These are phyloP conservation scores for Arctium lappa DNA, from an alignment of 129 eudicot species.

Conservation along the genomic window DNA sequence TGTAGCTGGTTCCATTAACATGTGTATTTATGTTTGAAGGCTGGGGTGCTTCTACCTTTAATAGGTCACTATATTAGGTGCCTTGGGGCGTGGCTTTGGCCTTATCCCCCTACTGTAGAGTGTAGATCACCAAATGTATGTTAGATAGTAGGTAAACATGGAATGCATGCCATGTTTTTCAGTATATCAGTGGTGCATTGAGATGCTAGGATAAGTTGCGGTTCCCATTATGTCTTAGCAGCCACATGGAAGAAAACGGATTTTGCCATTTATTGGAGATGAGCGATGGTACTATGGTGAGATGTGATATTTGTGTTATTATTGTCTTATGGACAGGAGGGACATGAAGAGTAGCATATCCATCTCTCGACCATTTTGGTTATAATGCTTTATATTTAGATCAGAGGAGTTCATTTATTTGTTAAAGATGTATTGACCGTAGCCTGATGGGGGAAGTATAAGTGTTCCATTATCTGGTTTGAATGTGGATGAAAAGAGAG, in stretches of 20 bases:
- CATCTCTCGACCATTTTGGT: background rate
- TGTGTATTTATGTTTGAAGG: background rate
- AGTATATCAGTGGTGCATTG: background rate
- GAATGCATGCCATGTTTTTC: background rate
- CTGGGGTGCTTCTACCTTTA: background rate
- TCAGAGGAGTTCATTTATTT: background rate
- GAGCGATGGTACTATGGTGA: background rate
- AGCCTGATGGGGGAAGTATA: background rate
- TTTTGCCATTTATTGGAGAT: background rate
- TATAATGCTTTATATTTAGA: background rate
- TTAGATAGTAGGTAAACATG: background rate
- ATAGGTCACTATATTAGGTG: background rate
- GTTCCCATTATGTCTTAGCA: background rate
- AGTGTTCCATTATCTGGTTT: background rate
- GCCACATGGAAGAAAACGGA: background rate
- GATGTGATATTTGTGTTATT: background rate
- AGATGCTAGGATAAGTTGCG: conserved; percentile 6
- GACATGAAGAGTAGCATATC: background rate
- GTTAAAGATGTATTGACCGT: background rate
- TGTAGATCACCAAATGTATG: background rate
- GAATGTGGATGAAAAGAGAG: background rate
- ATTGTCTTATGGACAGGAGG: background rate
- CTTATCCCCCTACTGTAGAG: background rate
- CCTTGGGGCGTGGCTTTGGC: background rate
- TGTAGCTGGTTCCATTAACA: background rate